phyloP scores from a whole-genome alignment of 495 filamentous ascomycete genomes.

The Penicillium simplicissimum region DNA sequence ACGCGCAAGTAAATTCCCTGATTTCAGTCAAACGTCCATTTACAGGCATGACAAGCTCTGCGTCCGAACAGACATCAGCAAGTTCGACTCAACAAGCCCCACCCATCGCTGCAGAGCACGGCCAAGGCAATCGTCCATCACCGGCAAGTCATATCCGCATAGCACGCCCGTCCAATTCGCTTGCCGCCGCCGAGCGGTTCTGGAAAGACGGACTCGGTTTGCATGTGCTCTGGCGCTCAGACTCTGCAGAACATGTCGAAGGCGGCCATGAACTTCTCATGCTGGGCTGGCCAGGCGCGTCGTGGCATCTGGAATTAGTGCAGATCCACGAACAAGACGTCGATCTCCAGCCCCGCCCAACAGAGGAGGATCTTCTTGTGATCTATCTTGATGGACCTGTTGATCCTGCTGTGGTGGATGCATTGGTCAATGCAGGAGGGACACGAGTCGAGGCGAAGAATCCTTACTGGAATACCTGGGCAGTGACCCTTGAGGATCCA shows the following conservation, averaged over 20 bases:
- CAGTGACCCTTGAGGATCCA: slow-evolving; percentile 18
- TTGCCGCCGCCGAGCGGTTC: not conserved
- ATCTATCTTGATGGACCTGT: slow-evolving; percentile 20
- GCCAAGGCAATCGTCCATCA: not conserved
- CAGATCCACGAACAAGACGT: slow-evolving; percentile 6
- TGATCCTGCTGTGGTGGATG: slow-evolving; percentile 9
- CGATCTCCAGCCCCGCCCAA: slow-evolving; percentile 12
- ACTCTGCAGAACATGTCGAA: not conserved
- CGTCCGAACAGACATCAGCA: not conserved
- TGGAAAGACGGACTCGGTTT: slow-evolving; percentile 4
- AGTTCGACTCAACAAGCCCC: not conserved
- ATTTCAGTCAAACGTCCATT: not conserved
- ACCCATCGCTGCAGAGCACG: not conserved
- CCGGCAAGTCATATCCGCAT: slow-evolving; percentile 1
- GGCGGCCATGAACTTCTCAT: slow-evolving; percentile 19
- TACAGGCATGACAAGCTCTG: not conserved
- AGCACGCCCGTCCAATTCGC: slow-evolving; percentile 1
- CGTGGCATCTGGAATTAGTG: slow-evolving; percentile 21
- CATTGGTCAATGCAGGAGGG: slow-evolving; percentile 11
- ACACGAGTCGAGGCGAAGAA: slow-evolving; percentile 11
- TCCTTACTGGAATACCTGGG: slow-evolving; percentile 22
- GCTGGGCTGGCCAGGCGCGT: slow-evolving; percentile 16
- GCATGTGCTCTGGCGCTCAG: slow-evolving; percentile 2
- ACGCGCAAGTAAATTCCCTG: no score
- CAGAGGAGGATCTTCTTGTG: slow-evolving; percentile 20